Evolutionary conservation across 495 filamentous ascomycete genomes (phyloP), one percentile per base, ranked within the genome.

Genomic region (Penicillium subrubescens): DNA sequence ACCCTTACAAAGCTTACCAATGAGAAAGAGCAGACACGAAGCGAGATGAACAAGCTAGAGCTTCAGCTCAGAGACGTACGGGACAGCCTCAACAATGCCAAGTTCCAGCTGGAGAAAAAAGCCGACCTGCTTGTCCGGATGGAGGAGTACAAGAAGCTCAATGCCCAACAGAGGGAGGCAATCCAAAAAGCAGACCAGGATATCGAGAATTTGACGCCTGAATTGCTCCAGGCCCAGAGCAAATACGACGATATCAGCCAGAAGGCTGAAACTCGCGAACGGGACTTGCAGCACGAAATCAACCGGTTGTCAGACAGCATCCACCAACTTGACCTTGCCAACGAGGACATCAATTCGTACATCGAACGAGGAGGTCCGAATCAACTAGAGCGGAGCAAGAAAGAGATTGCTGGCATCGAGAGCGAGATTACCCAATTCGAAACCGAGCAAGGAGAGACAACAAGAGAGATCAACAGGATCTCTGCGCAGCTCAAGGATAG

Each of bases 271-370:
- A 78, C 83, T 21, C 90, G 87, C 56, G 91, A 97, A 68, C 88
- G 90, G 65, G 84, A 87, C 60, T 76, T 95, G 44, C 88, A 92
- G 43, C 84, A 89, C 51, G 89, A 90, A 63, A 87, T 90, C 19
- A 88, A 87, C 37, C 86, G 84, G 41, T 79, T 97, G 27, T 85
- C 87, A 1, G 85, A 89, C 23, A 96, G 86, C 57, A 81, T 92
- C 41, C 86, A 90, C 67, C 88, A 96, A 71, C 85, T 98, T 5
- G 89, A 87, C 64, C 76, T 88, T 71, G 84, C 90, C 48, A 89
- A 91, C 64, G 81, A 85, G 46, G 90, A 92, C 39, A 96, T 99
- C 70, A 87, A 89, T 60, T 84, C 86, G 8, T 99, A 97, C 76
- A 80, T 90, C 48, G 84, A 91, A 54, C 82, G 87, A 53, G 92